phyloP scores from a whole-genome alignment of 1,284 basidiomycete genomes.

The Sporisorium scitamineum region DNA sequence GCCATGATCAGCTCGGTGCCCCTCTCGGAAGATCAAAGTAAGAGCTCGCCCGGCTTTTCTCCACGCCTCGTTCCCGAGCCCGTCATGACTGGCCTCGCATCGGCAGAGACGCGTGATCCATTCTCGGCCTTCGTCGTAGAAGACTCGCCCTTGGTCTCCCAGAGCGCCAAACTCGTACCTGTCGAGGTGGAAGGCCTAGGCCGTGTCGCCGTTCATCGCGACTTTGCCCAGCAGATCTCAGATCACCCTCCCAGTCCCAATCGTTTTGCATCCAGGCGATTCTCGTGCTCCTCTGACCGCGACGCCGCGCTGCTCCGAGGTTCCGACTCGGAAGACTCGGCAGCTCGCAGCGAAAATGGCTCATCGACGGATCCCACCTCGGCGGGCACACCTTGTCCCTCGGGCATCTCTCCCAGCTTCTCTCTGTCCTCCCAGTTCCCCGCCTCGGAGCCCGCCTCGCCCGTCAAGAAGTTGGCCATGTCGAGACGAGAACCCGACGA shows the following conservation, averaged over 20 bases:
- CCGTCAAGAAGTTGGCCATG: conserved; percentile 30
- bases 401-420: conserved; percentile 51
- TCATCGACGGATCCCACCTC: conserved; percentile 51
- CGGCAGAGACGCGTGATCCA: conserved; percentile 34
- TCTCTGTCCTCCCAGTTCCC: conserved; percentile 56
- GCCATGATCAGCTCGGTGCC: conserved; percentile 51
- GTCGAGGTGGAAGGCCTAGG: conserved; percentile 51
- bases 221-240: conserved; percentile 48
- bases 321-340: conserved; percentile 49
- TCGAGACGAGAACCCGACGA: conserved; percentile 12
- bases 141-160: conserved; percentile 19
- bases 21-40: conserved; percentile 23
- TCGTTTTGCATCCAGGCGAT: conserved; percentile 15
- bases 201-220: conserved; percentile 45
- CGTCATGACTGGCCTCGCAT: conserved; percentile 17
- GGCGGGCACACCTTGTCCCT: conserved; percentile 44
- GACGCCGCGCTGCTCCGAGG: conserved; percentile 30
- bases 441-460: conserved; percentile 46
- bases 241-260: conserved; percentile 27
- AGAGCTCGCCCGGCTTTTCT: conserved; percentile 43
- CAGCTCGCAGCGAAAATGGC: conserved; percentile 41
- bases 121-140: conserved; percentile 35
- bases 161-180: conserved; percentile 41
- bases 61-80: conserved; percentile 32
- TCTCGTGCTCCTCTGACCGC: conserved; percentile 31